Base-by-base conservation (phyloP, 805 yeast species). In the Starmerella sp. region DNA sequence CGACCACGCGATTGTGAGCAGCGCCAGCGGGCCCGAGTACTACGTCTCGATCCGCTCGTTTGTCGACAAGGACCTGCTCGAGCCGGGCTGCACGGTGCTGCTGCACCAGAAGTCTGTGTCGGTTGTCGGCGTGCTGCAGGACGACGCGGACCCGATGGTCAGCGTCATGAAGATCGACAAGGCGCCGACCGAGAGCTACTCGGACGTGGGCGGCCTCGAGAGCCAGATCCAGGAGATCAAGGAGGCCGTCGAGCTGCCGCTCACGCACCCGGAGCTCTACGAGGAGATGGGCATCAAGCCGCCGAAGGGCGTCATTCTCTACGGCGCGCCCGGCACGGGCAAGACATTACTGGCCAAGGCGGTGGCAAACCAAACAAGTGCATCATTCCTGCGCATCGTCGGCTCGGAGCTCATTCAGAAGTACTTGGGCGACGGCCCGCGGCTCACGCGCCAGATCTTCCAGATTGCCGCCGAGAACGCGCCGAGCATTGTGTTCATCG, bases 231-330 rank as follows among this genome's bases (percentile, higher is more conserved):
- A 93, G 75, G 98, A 93, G 72, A 93, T 93, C 65, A 93, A 93
- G 73, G 97, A 91, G 71, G 86, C 96, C 7, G 97, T 91, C 14
- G 97, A 91, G 71, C 77, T 91, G 64, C 97, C 97, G 11, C 76
- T 90, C 60, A 89, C 96, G 13, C 97, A 91, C 71, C 97, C 97
- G 0, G 97, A 91, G 70, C 75, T 91, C 64, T 91, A 90, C 71
- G 96, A 93, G 73, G 97, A 90, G 71, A 90, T 91, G 97, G 97
- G 97, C 65, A 91, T 91, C 66, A 89, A 90, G 67, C 97, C 97
- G 11, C 97, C 97, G 52, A 91, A 91, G 73, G 97, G 97, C 73
- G 97, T 91, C 52, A 90, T 91, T 63, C 76, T 91, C 56, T 91
- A 91, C 68, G 97, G 97, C 66, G 95, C 97, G 0, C 97, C 97